phyloP scores from a whole-genome alignment of 768 basidiomycete genomes.

The Boletus sp. region DNA sequence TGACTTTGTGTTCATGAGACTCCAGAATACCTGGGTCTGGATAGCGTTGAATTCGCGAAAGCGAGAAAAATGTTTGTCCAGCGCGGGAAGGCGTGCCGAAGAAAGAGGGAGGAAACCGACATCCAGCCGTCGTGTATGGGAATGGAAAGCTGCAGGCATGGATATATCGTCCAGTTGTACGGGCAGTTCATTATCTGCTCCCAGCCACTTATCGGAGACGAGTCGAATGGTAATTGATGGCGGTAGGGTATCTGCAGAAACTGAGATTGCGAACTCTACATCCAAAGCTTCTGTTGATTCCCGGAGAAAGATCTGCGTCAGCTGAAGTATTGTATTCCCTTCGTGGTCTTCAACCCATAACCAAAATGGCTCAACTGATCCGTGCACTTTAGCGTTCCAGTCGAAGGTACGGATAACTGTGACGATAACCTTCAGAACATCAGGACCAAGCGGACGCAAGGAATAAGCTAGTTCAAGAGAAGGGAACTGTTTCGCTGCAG shows the following conservation, averaged over 20 bases:
- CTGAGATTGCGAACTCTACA: slow-evolving; percentile 77
- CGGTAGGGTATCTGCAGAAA: slow-evolving; percentile 56
- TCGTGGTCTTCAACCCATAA: slow-evolving; percentile 91
- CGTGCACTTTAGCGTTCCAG: slow-evolving; percentile 79
- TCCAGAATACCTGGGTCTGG: slow-evolving; percentile 90
- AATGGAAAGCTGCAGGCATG: slow-evolving; percentile 65
- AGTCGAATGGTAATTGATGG: slow-evolving; percentile 70
- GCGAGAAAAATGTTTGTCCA: slow-evolving; percentile 44
- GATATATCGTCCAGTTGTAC: slow-evolving; percentile 64
- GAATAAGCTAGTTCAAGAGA: slow-evolving; percentile 58
- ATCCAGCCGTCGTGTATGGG: slow-evolving; percentile 61
- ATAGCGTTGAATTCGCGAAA: slow-evolving; percentile 71
- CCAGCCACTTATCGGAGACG: slow-evolving; percentile 91
- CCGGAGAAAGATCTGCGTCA: slow-evolving; percentile 68
- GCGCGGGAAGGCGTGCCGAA: slow-evolving; percentile 41
- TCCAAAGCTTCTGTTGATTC: slow-evolving; percentile 56
- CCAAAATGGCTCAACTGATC: slow-evolving; percentile 83
- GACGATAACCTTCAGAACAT: slow-evolving; percentile 76
- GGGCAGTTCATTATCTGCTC: slow-evolving; percentile 71
- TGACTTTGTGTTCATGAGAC: slow-evolving; percentile 57
- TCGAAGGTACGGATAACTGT: slow-evolving; percentile 64
- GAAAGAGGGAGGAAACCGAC: slow-evolving; percentile 70
- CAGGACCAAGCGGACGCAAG: slow-evolving; percentile 78
- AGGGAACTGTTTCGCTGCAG: slow-evolving; percentile 85
- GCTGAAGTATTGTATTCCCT: slow-evolving; percentile 78